Conservation (phyloP, 208 protist species). For the Balamuthia mandrillaris region DNA sequence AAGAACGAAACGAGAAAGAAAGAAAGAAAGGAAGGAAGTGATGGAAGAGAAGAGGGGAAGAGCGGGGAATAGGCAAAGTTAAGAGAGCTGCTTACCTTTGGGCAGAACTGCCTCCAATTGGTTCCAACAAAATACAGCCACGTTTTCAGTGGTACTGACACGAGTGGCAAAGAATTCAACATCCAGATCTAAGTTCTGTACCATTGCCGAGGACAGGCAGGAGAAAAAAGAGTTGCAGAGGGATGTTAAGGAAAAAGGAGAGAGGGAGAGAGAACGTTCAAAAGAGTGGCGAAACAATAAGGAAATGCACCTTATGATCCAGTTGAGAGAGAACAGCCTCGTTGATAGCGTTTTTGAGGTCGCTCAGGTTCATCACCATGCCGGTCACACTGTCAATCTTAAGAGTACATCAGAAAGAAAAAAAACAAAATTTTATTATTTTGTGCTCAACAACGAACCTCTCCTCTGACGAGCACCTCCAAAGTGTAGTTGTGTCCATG, state of each 20-base stretch:
- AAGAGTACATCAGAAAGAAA: background rate
- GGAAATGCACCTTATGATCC: constrained; percentile 14
- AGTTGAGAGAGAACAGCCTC: background rate
- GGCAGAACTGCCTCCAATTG: background rate
- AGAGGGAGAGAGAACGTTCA: background rate
- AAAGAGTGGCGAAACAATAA: background rate
- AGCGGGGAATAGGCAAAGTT: background rate
- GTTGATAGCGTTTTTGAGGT: constrained; percentile 51
- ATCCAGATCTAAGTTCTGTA: constrained; percentile 51
- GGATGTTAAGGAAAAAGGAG: background rate
- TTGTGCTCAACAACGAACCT: constrained; percentile 21
- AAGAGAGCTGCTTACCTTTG: background rate
- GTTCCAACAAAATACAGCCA: constrained; percentile 48
- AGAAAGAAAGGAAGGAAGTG: background rate
- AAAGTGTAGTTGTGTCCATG: constrained; percentile 61
- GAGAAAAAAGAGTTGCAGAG: background rate
- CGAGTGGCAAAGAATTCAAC: constrained; percentile 30
- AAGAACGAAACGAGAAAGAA: background rate
- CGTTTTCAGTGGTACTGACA: constrained; percentile 53
- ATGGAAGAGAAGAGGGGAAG: background rate
- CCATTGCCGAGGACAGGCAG: background rate
- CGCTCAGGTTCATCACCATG: constrained; percentile 59
- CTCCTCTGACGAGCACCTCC: constrained; percentile 32
- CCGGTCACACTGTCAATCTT: constrained; percentile 46
- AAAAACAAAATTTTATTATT: background rate